Conservation (phyloP, 768 basidiomycete genomes). For the Leccinum uliginosum region DNA sequence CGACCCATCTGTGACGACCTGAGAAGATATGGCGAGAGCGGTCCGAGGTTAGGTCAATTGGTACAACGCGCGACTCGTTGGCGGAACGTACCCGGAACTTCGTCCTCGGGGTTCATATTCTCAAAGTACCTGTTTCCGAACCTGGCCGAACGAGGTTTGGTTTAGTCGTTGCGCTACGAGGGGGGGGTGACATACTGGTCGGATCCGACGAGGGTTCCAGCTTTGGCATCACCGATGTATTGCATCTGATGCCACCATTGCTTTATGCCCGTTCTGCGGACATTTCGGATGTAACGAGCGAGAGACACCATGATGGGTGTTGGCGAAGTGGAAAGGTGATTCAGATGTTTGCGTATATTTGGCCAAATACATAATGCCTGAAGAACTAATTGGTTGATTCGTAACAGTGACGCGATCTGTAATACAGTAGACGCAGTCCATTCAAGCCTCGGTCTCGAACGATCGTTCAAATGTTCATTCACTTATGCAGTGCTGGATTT, state of each 20-base stretch:
- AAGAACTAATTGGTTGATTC: too few relatives aligned
- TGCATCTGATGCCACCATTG: constrained; percentile 92
- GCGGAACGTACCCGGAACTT: constrained; percentile 71
- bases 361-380: neutral
- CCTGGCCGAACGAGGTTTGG: constrained; percentile 37
- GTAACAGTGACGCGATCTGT: too few relatives aligned
- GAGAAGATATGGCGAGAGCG: constrained; percentile 4
- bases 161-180: neutral
- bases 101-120: constrained; percentile 82
- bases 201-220: constrained; percentile 66
- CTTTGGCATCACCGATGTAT: constrained; percentile 93
- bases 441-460: too few relatives aligned
- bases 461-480: too few relatives aligned
- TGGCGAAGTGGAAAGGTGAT: constrained; percentile 2
- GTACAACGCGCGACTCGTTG: neutral
- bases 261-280: constrained; percentile 69
- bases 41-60: too few relatives aligned
- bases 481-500: too few relatives aligned
- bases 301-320: constrained; percentile 59
- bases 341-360: constrained; percentile 25
- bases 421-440: too few relatives aligned
- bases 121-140: constrained; percentile 95
- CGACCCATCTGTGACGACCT: constrained; percentile 98
- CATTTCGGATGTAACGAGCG: constrained; percentile 68
- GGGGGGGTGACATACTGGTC: constrained; percentile 70